Base-by-base conservation (phyloP, 202 grass and related monocot species). In the Setaria italica region DNA sequence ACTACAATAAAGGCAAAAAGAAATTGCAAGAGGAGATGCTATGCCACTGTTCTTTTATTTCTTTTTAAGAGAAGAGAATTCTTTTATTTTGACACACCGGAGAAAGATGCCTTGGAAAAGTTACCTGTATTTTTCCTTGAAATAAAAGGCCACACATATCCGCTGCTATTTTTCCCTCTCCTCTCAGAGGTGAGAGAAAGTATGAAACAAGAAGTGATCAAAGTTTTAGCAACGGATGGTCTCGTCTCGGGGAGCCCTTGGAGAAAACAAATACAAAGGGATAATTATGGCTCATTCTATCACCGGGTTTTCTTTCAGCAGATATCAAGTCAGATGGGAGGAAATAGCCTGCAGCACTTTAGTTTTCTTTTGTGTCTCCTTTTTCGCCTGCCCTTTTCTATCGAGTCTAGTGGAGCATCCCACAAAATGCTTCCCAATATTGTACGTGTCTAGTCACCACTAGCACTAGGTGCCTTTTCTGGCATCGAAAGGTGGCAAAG, bases 391-490 rank as follows among this genome's bases (percentile, higher is more conserved):
- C 25, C 32, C 20, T 39, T 39, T 64, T 69, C 32, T 70, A 47
- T 77, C 12, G 0, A 62, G 30, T 16, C 16, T 78, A 86, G 83
- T 82, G 83, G 83, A 86, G 79, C 88, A 78, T 90, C 83, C 58
- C 64, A 32, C 8, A 70, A 71, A 77, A 86, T 81, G 78, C 78
- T 50, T 42, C 37, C 11, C 37, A 25, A 25, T 25, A 19, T 67
- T 65, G 21, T 78, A 77, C 83, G 14, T 32, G 78, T 86, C 83
- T 34, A 78, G 48, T 78, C 78, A 73, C 37, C 78, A 67, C 37
- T 49, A 57, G 54, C 78, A 67, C 37, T 49, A 57, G 54, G 33
- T 8, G 64, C 6, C 25, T 47, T 37, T 89, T 82, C 35, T 68
- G 6, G 47, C 11, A 62, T 74, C 51, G 58, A 76, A 89, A 85